Percentiles rank a stretch among this genome's conserved stretches.
phyloP scores from a whole-genome alignment of 805 yeast species.

The Suhomyces vadensis region DNA sequence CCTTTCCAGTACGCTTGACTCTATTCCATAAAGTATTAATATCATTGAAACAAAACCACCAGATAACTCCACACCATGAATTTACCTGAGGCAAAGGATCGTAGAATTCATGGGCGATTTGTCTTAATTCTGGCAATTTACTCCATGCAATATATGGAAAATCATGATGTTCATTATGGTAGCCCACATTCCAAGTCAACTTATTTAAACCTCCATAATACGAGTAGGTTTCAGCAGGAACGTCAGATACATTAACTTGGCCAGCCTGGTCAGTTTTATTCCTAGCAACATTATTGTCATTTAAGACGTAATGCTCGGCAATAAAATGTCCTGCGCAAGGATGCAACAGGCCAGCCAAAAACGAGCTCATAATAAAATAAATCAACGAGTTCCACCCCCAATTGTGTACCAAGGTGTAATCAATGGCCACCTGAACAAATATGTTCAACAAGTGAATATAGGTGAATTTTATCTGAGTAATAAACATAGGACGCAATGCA shows the following conservation, averaged over 20 bases:
- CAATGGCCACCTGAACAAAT: conserved; percentile 58
- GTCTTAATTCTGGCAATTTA: conserved; percentile 60
- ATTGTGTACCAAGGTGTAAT: conserved; percentile 52
- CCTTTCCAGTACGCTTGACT: conserved; percentile 62
- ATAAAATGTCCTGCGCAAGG: conserved; percentile 96
- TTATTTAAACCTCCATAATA: conserved; percentile 80
- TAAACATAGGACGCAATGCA: conserved; percentile 86
- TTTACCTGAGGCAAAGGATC: conserved; percentile 73
- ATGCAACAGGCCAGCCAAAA: conserved; percentile 87
- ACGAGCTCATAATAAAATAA: conserved; percentile 74
- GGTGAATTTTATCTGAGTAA: conserved; percentile 74
- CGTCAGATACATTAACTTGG: conserved; percentile 5
- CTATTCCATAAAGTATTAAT: conserved; percentile 76
- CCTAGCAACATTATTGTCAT: conserved; percentile 50
- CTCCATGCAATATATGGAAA: conserved; percentile 95
- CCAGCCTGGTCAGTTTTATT: conserved; percentile 5
- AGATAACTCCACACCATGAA: conserved; percentile 77
- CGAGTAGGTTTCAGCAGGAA: conserved; percentile 80
- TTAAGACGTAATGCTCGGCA: conserved; percentile 86
- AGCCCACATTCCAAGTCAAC: conserved; percentile 90
- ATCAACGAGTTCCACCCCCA: conserved; percentile 67
- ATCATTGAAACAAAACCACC: conserved; percentile 67
- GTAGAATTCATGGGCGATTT: conserved; percentile 78
- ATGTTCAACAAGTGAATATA: conserved; percentile 72
- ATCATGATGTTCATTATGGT: conserved; percentile 94